Percentiles rank a stretch among this genome's conserved stretches.
These are phyloP conservation scores for Primulina tabacum DNA, from an alignment of 257 asterid species.

Conservation along the genomic window DNA sequence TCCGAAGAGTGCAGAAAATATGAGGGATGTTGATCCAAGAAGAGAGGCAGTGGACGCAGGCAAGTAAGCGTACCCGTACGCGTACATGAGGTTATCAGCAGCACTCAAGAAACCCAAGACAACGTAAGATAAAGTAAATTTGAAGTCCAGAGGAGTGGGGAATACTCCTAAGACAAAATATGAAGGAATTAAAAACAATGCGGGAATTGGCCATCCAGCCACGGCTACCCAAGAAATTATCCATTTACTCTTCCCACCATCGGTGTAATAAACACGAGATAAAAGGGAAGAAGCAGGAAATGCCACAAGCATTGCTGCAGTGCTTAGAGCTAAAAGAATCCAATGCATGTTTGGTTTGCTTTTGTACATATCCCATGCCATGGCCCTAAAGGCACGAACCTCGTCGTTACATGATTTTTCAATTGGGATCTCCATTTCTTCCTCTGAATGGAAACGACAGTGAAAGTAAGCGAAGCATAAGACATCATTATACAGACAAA, in stretches of 20 bases:
- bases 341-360: slow-evolving; percentile 74
- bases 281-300: slow-evolving; percentile 91
- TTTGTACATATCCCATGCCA: slow-evolving; percentile 36
- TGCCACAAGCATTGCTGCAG: slow-evolving; percentile 63
- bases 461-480: slow-evolving; percentile 1
- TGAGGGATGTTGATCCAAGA: slow-evolving; percentile 66
- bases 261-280: slow-evolving; percentile 71
- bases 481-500: not conserved
- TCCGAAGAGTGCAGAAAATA: slow-evolving; percentile 74
- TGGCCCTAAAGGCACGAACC: slow-evolving; percentile 27
- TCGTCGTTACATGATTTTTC: slow-evolving; percentile 37
- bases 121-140: slow-evolving; percentile 49
- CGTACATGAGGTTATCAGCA: slow-evolving; percentile 88
- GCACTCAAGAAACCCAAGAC: slow-evolving; percentile 71
- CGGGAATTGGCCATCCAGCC: slow-evolving; percentile 91
- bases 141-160: slow-evolving; percentile 65
- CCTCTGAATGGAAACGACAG: slow-evolving; percentile 25
- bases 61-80: slow-evolving; percentile 83
- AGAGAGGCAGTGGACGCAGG: slow-evolving; percentile 96
- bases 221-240: slow-evolving; percentile 87
- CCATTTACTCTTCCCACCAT: slow-evolving; percentile 92
- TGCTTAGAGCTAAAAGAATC: slow-evolving; percentile 65
- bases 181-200: slow-evolving; percentile 54
- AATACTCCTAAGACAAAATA: slow-evolving; percentile 46
- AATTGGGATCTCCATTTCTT: slow-evolving; percentile 41